phyloP scores from a whole-genome alignment of 352 stramenopile species.

The Phytophthora uliginosa region DNA sequence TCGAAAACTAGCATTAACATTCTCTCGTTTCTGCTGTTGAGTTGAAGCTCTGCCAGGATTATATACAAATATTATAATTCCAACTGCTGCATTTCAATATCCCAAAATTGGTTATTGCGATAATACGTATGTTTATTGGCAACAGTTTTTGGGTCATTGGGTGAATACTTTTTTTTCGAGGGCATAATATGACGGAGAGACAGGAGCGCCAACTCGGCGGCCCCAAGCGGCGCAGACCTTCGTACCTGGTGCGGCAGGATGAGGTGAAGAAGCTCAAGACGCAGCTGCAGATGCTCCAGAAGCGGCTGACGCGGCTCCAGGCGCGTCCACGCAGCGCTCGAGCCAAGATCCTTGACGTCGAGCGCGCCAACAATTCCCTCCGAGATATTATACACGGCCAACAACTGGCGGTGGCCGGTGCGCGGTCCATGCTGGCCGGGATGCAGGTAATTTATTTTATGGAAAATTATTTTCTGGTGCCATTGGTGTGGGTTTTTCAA shows the following conservation, averaged over 20 bases:
- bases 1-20: too few species aligned
- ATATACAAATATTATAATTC: not conserved
- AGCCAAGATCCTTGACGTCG: constrained; percentile 28
- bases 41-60: not conserved
- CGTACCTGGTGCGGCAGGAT: constrained; percentile 41
- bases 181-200: not conserved
- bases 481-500: not conserved
- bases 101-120: not conserved
- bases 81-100: not conserved
- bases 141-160: not conserved
- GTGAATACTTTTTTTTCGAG: not conserved
- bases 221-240: constrained; percentile 31
- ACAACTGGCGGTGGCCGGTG: constrained; percentile 20
- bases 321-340: constrained; percentile 25
- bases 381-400: constrained; percentile 38
- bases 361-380: constrained; percentile 32
- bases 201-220: not conserved
- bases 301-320: constrained; percentile 25
- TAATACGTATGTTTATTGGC: too few species aligned
- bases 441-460: constrained; percentile 31
- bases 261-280: constrained; percentile 34
- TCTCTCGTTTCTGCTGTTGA: not conserved
- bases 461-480: not conserved
- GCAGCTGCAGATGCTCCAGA: constrained; percentile 30
- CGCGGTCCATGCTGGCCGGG: constrained; percentile 23